A percentile compares a stretch with the other conserved stretches of the same genome.
Evolutionary conservation across 2,329 filamentous ascomycete species (phyloP).

Genomic region (Geosmithia morbida): DNA sequence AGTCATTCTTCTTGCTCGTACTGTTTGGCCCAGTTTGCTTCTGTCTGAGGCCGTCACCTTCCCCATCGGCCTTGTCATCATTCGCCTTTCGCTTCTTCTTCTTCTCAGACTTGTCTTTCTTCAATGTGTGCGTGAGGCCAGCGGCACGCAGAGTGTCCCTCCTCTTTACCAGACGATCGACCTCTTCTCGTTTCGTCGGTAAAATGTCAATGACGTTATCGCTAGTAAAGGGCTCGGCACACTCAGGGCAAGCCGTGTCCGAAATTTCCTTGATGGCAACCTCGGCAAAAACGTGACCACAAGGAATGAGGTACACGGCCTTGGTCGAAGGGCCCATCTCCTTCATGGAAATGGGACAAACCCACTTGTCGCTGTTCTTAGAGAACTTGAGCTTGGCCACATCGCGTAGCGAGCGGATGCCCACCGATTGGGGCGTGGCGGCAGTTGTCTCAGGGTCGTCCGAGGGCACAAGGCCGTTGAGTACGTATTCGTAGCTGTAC

Average conservation of each 20-base stretch:
- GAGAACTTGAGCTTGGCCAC: conserved; percentile 72
- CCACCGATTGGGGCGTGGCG: conserved; percentile 27
- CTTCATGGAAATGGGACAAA: conserved; percentile 81
- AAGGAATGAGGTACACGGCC: conserved; percentile 83
- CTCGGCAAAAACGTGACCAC: conserved; percentile 88
- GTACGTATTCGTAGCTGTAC: conserved; percentile 88
- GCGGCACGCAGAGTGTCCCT: conserved; percentile 53
- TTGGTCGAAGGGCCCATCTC: conserved; percentile 66
- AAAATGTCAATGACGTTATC: conserved; percentile 77
- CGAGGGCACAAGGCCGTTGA: conserved; percentile 43
- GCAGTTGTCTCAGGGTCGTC: conserved; percentile 41
- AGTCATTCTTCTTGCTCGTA: conserved; percentile 9
- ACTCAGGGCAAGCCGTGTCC: conserved; percentile 52
- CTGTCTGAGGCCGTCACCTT: conserved; percentile 18
- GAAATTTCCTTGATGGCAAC: conserved; percentile 69
- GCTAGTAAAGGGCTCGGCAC: conserved; percentile 56
- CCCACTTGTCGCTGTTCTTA: conserved; percentile 41
- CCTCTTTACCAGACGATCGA: conserved; percentile 50
- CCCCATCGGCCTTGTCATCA: conserved; percentile 29
- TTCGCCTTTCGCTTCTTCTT: conserved; percentile 58
- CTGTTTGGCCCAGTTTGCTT: conserved; percentile 1
- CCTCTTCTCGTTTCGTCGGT: conserved; percentile 54
- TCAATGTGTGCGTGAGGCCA: conserved; percentile 73
- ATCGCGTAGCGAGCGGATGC: conserved; percentile 73
- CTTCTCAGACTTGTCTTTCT: conserved; percentile 53